Evolutionary conservation across 768 basidiomycete species (phyloP).

Genomic region (Suillus weaverae): DNA sequence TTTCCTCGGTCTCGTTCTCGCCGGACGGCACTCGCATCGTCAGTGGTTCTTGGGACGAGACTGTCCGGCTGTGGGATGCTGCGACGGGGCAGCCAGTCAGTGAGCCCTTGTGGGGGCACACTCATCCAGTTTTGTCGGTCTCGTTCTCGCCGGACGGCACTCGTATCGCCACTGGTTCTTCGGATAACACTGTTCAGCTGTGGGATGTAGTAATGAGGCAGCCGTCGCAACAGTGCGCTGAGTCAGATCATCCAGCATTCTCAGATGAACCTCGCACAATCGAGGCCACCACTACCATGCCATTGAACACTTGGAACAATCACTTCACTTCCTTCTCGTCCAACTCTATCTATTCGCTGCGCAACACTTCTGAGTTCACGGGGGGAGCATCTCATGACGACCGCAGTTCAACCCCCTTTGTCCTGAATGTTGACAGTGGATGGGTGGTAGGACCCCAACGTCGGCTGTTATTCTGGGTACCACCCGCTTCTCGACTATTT

Average conservation of each 20-base stretch:
- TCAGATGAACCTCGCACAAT: background rate
- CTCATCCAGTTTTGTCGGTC: fast-evolving
- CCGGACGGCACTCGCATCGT: background rate
- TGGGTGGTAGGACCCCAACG: too few relatives aligned
- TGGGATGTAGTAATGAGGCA: background rate
- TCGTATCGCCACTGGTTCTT: background rate
- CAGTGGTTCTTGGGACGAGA: background rate
- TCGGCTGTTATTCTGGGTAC: too few relatives aligned
- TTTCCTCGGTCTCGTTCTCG: background rate
- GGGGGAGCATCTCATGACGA: background rate
- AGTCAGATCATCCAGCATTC: background rate
- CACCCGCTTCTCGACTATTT: too few relatives aligned
- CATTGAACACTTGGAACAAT: background rate
- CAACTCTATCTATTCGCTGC: background rate
- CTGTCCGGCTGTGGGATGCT: background rate
- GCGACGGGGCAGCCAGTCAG: background rate
- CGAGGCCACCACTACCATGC: background rate
- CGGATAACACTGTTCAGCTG: background rate
- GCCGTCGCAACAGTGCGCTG: background rate
- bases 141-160: background rate
- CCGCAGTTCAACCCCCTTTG: background rate
- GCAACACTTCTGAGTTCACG: background rate
- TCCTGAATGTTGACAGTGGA: too few relatives aligned
- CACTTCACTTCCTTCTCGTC: background rate
- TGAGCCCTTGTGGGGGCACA: background rate